A percentile compares a stretch with the other conserved stretches of the same genome.
phyloP scores from a whole-genome alignment of 2,329 filamentous ascomycete species.

The Xylaria sp. region DNA sequence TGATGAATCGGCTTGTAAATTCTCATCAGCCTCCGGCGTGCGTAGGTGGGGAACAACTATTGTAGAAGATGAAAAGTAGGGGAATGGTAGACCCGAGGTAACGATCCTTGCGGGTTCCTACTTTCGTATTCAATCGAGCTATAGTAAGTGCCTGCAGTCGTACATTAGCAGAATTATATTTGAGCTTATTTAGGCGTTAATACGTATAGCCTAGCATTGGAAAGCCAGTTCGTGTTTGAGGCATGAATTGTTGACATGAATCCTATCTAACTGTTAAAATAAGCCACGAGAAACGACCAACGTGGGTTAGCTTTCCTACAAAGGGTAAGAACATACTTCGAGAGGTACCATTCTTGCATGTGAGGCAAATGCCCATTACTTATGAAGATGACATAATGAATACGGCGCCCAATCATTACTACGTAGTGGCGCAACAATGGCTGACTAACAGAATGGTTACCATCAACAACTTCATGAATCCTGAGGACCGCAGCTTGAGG shows the following conservation, averaged over 20 bases:
- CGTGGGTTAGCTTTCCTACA: not conserved
- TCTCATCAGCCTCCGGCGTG: not conserved
- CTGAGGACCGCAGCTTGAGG: not conserved
- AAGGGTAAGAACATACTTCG: not conserved
- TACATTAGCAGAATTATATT: not conserved
- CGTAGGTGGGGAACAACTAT: slow-evolving; percentile 45
- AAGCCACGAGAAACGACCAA: not conserved
- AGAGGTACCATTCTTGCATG: not conserved
- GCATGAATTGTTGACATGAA: not conserved
- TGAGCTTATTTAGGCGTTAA: not conserved
- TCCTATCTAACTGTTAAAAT: not conserved
- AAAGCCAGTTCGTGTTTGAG: not conserved
- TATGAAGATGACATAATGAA: not conserved
- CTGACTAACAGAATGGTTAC: not conserved
- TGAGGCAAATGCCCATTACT: not conserved
- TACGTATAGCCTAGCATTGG: not conserved
- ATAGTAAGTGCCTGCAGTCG: not conserved
- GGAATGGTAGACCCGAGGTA: not conserved
- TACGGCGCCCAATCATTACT: not conserved
- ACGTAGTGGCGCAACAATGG: slow-evolving; percentile 3
- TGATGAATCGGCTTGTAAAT: slow-evolving; percentile 55
- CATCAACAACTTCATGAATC: not conserved
- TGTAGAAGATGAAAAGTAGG: not conserved
- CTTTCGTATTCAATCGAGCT: not conserved
- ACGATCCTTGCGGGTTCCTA: not conserved